Percentiles rank a stretch among this genome's conserved stretches.
phyloP scores from a whole-genome alignment of 73 alveolate genomes.

The Effrenium voratum region DNA sequence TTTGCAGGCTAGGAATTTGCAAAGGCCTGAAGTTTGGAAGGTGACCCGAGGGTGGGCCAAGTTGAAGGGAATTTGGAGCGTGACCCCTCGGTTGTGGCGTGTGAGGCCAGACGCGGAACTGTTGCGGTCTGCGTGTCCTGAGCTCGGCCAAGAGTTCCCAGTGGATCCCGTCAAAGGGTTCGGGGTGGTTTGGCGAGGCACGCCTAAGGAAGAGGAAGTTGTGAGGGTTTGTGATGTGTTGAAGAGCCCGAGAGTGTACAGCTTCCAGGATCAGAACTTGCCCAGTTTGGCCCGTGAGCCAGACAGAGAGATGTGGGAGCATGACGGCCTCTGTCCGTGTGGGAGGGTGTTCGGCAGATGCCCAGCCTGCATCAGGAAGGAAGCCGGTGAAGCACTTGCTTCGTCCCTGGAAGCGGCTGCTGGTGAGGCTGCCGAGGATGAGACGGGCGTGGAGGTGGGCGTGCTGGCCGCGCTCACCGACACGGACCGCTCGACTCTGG shows the following conservation, averaged over 20 bases:
- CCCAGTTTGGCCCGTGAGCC: not conserved
- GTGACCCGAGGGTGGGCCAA: not conserved
- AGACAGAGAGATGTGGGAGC: conserved; percentile 7
- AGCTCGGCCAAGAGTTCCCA: not conserved
- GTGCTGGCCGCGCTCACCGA: not conserved
- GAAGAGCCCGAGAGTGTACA: not conserved
- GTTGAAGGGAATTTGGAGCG: not conserved
- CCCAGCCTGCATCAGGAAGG: conserved; percentile 31
- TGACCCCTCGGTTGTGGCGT: not conserved
- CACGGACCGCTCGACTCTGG: not conserved
- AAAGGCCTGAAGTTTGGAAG: not conserved
- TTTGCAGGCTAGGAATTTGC: conserved; percentile 53
- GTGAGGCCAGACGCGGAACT: not conserved
- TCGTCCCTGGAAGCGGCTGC: not conserved
- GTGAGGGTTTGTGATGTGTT: not conserved
- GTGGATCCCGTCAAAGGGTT: conserved; percentile 9
- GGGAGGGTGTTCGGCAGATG: conserved; percentile 35
- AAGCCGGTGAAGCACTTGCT: not conserved
- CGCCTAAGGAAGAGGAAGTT: not conserved
- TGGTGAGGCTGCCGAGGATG: not conserved
- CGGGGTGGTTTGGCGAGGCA: not conserved
- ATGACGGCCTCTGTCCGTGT: conserved; percentile 32
- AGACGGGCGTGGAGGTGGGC: not conserved
- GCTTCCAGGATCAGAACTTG: not conserved
- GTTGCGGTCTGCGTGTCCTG: not conserved